phyloP scores from a whole-genome alignment of 2,329 filamentous ascomycete genomes.

The Ambrosiella xylebori region DNA sequence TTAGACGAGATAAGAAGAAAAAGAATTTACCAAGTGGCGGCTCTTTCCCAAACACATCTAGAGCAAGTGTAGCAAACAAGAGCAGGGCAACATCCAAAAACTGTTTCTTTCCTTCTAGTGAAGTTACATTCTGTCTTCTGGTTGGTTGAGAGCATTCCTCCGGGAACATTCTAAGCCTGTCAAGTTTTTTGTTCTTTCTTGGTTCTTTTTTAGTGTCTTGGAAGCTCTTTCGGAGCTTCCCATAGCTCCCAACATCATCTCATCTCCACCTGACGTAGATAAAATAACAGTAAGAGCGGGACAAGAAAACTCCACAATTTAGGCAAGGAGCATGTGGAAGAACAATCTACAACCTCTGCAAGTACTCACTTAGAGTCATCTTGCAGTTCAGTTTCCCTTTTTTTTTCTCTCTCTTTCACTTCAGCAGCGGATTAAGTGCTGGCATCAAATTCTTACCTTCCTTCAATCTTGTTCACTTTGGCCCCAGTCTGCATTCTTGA shows the following conservation, averaged over 20 bases:
- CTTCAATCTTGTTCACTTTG: neutral
- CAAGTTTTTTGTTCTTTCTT: neutral
- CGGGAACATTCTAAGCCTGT: neutral
- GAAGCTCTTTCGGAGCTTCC: neutral
- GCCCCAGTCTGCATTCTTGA: neutral
- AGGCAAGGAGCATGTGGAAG: neutral
- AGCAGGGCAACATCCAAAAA: neutral
- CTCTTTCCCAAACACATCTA: neutral
- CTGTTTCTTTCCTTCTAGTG: neutral
- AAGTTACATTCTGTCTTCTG: neutral
- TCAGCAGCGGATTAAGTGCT: neutral
- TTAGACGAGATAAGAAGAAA: too few relatives aligned
- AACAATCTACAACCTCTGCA: neutral
- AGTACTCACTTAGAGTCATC: neutral
- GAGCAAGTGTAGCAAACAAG: neutral
- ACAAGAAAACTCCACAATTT: neutral
- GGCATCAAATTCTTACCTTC: neutral
- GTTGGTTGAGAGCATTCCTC: neutral
- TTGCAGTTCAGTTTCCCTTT: neutral
- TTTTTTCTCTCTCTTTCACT: neutral
- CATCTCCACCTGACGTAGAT: too few relatives aligned
- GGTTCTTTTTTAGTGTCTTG: neutral
- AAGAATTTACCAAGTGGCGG: too few relatives aligned
- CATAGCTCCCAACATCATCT: too few relatives aligned
- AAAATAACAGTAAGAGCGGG: neutral